A percentile compares a stretch with the other conserved stretches of the same genome.
Evolutionary conservation across 805 yeast genomes (phyloP).

Genomic region (Lachancea mirantina): DNA sequence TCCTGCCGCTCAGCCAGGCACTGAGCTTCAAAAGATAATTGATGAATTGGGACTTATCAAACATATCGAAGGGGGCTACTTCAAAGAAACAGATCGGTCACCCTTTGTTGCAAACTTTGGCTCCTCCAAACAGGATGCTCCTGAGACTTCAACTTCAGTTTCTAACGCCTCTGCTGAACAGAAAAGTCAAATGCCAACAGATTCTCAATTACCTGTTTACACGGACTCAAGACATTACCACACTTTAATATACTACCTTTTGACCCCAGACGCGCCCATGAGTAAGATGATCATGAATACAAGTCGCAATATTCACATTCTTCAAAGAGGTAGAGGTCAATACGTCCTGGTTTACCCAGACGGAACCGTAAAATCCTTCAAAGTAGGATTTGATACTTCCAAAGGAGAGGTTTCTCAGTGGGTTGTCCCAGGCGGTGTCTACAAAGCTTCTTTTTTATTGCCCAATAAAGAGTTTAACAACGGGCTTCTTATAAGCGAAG

Average conservation of each 20-base stretch:
- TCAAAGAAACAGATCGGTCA: slow-evolving; percentile 49
- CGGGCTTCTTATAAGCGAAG: slow-evolving; percentile 46
- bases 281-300: slow-evolving; percentile 46
- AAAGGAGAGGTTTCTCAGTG: slow-evolving; percentile 49
- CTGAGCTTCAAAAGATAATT: slow-evolving; percentile 29
- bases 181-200: slow-evolving; percentile 5
- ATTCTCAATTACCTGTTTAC: slow-evolving; percentile 5
- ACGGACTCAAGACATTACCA: slow-evolving; percentile 35
- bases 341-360: slow-evolving; percentile 48
- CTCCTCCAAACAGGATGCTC: background rate
- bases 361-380: slow-evolving; percentile 42
- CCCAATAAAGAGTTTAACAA: slow-evolving; percentile 34
- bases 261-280: slow-evolving; percentile 44
- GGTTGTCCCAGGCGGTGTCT: slow-evolving; percentile 58
- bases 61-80: slow-evolving; percentile 54
- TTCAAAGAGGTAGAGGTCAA: slow-evolving; percentile 50
- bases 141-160: background rate
- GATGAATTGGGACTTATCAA: slow-evolving; percentile 32
- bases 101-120: slow-evolving; percentile 38
- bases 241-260: slow-evolving; percentile 46
- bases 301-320: slow-evolving; percentile 48
- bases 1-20: slow-evolving; percentile 20
- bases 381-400: slow-evolving; percentile 43
- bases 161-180: slow-evolving; percentile 3
- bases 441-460: slow-evolving; percentile 46